Base-by-base conservation (phyloP, 345 rosid genomes). In the Eucalyptus tenuipes region DNA sequence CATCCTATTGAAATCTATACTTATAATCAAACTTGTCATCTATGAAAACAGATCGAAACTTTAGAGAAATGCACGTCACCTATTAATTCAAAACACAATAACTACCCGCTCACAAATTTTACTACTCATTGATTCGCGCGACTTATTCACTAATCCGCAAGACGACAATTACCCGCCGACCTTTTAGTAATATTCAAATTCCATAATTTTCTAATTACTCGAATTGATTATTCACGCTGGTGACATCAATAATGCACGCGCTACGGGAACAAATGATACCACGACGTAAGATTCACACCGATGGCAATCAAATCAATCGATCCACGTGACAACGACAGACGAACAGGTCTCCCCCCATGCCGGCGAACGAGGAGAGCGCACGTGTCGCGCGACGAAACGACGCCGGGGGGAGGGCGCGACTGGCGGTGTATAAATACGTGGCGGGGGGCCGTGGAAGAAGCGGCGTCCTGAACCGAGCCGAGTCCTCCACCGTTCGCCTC, bases 1-100 rank as follows among this genome's bases (percentile, higher is more conserved):
- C 17, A n/a, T 64, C 1, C 7, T n/a, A 16, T n/a, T 14, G 20
- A n/a, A n/a, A n/a, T n/a, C 2, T 15, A 64, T n/a, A 13, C 1
- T 14, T n/a, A 15, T n/a, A 7, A 64, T 7, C 20, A 64, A 0
- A 15, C 40, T 7, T 2, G 5, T 64, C 40, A 14, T 16, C 2
- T 0, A 7, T 13, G 4, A 29, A 61, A 61, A 61, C 0, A 2
- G 0, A 64, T 64, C 15, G 33, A 64, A 64, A 64, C 20, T 64
- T 15, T n/a, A 64, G 10, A 64, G 2, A n/a, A 64, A n/a, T n/a
- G 75, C 2, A 7, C 1, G 40, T n/a, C 8, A 7, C 37, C 15
- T 4, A n/a, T n/a, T 64, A n/a, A n/a, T 14, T n/a, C 20, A n/a
- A 64, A 64, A 64, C 5, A 14, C 18, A 4, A 14, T 7, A 64